These are phyloP conservation scores for Saturnispora saitoi DNA, from an alignment of 805 yeast species.

Conservation along the genomic window DNA sequence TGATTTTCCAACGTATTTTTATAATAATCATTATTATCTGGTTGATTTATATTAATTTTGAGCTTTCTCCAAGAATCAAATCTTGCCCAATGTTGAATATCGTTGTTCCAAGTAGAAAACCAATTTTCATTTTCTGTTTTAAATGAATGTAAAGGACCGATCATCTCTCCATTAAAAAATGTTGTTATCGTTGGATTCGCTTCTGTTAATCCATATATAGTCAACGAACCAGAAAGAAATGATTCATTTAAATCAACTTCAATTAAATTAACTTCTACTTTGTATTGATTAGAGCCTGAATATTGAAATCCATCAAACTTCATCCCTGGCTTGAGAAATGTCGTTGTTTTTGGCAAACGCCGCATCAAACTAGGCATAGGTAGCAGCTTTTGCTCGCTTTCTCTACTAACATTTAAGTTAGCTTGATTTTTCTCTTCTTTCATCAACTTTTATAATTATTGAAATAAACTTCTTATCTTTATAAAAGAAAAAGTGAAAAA, in stretches of 20 bases:
- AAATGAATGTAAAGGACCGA: slow-evolving; percentile 52
- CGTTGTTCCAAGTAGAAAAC: slow-evolving; percentile 40
- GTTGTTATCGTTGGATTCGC: slow-evolving; percentile 58
- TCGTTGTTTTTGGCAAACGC: slow-evolving; percentile 16
- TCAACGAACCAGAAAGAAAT: slow-evolving; percentile 49
- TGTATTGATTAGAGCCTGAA: slow-evolving; percentile 55
- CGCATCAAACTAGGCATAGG: not conserved
- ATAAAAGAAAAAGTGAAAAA: not conserved
- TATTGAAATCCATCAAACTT: slow-evolving; percentile 61
- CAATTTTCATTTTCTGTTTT: slow-evolving; percentile 50
- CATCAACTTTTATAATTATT: not conserved
- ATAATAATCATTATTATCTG: slow-evolving; percentile 20
- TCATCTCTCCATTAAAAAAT: slow-evolving; percentile 63
- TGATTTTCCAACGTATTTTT: slow-evolving; percentile 29
- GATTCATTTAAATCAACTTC: slow-evolving; percentile 55
- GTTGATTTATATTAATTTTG: slow-evolving; percentile 26
- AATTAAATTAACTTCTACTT: slow-evolving; percentile 60
- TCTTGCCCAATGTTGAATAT: slow-evolving; percentile 59
- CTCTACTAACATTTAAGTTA: not conserved
- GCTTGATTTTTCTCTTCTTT: not conserved
- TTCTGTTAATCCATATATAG: slow-evolving; percentile 57
- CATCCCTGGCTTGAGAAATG: slow-evolving; percentile 54
- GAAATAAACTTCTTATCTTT: not conserved
- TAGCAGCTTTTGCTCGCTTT: not conserved
- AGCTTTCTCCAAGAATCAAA: slow-evolving; percentile 31